Evolutionary conservation across 2,329 filamentous ascomycete species (phyloP).

Genomic region (Beauveria pseudobassiana): DNA sequence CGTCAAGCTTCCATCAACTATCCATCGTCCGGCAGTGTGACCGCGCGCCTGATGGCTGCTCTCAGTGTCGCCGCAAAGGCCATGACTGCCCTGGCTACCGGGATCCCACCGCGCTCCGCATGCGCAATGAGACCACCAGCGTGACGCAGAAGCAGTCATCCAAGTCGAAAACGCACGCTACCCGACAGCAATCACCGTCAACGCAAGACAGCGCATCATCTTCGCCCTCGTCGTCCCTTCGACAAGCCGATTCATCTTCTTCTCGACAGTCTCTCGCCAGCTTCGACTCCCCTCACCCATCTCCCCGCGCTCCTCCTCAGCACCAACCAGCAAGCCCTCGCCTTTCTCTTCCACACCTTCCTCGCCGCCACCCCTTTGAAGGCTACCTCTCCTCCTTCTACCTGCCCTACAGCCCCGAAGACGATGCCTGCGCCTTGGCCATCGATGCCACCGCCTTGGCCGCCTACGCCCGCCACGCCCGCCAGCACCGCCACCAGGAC

Average conservation of each 20-base stretch:
- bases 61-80: slow-evolving; percentile 22
- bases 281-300: neutral
- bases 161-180: slow-evolving; percentile 10
- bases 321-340: slow-evolving; percentile 11
- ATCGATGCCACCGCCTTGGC: slow-evolving; percentile 20
- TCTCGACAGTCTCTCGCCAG: neutral
- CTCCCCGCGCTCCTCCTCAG: neutral
- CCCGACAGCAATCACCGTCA: neutral
- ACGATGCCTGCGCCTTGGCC: slow-evolving; percentile 17
- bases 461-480: slow-evolving; percentile 16
- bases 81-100: slow-evolving; percentile 20
- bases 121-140: slow-evolving; percentile 20
- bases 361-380: slow-evolving; percentile 20
- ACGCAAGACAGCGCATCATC: neutral
- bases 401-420: neutral
- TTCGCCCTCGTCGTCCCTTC: neutral
- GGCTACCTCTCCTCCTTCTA: slow-evolving; percentile 18
- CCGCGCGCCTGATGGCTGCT: slow-evolving; percentile 18
- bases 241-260: neutral
- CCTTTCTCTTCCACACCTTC: slow-evolving; percentile 20
- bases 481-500: slow-evolving; percentile 14
- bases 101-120: slow-evolving; percentile 18
- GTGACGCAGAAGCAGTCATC: slow-evolving; percentile 11
- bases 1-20: neutral
- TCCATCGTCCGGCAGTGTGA: slow-evolving; percentile 17